These are phyloP conservation scores for Chaetomium sp. DNA, from an alignment of 2,329 filamentous ascomycete species.

Conservation along the genomic window DNA sequence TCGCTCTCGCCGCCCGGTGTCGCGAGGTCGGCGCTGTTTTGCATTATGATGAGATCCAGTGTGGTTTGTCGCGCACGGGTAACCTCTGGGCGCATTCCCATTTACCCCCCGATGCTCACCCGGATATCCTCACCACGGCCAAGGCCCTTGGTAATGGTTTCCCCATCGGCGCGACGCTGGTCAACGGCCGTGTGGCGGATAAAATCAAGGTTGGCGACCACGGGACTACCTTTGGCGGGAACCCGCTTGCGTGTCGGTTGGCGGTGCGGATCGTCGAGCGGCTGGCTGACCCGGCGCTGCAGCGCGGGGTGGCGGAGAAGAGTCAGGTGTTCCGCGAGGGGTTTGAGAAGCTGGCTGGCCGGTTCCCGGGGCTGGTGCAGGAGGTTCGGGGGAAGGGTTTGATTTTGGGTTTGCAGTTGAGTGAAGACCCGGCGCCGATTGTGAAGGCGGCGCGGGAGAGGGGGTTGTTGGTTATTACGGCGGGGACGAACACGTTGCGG, in stretches of 20 bases:
- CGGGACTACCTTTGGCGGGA: conserved; percentile 90
- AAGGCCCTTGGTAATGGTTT: conserved; percentile 97
- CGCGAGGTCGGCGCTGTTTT: conserved; percentile 81
- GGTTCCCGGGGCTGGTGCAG: conserved; percentile 61
- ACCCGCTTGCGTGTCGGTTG: conserved; percentile 76
- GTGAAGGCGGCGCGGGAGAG: conserved; percentile 81
- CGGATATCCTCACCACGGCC: conserved; percentile 87
- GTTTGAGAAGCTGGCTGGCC: conserved; percentile 41
- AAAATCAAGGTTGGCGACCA: conserved; percentile 67
- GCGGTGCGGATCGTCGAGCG: conserved; percentile 80
- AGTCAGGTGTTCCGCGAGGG: conserved; percentile 42
- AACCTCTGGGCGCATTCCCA: conserved; percentile 80
- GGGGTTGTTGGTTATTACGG: conserved; percentile 84
- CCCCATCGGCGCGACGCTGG: conserved; percentile 78
- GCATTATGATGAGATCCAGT: conserved; percentile 97
- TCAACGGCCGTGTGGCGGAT: conserved; percentile 55
- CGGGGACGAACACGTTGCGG: conserved; percentile 82
- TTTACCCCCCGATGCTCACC: conserved; percentile 73
- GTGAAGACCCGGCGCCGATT: conserved; percentile 63
- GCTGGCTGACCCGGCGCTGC: conserved; percentile 64
- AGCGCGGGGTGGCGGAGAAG: conserved; percentile 63
- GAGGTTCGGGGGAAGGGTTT: conserved; percentile 80
- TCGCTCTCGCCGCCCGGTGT: conserved; percentile 76
- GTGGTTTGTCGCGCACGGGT: conserved; percentile 81
- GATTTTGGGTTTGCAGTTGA: conserved; percentile 80